Percentiles rank a stretch among this genome's conserved stretches.
phyloP scores from a whole-genome alignment of 2,329 filamentous ascomycete genomes.

The Aspergillus sp. region DNA sequence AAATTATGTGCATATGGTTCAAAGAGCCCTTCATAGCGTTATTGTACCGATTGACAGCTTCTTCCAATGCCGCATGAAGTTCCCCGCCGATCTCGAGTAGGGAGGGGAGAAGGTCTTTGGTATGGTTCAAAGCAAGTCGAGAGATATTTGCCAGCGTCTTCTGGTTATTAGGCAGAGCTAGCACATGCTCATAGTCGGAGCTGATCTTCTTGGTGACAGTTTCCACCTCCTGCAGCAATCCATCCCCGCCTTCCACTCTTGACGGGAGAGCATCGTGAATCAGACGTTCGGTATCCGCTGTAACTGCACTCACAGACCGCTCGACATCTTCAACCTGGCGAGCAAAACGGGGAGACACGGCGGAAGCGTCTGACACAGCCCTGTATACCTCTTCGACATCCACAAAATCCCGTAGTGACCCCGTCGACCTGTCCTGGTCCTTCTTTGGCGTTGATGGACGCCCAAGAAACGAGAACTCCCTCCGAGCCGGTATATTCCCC shows the following conservation, averaged over 20 bases:
- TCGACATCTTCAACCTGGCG: constrained; percentile 55
- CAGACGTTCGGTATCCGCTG: constrained; percentile 43
- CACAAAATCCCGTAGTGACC: constrained; percentile 66
- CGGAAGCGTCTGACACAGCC: constrained; percentile 58
- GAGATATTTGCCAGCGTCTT: constrained; percentile 55
- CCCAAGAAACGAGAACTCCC: constrained; percentile 36
- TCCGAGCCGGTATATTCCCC: constrained; percentile 35
- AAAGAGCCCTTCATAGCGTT: constrained; percentile 57
- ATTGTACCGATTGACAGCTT: constrained; percentile 58
- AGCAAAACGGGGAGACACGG: constrained; percentile 52
- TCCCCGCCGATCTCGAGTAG: constrained; percentile 51
- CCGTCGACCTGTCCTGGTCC: constrained; percentile 39
- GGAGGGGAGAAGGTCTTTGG: constrained; percentile 54
- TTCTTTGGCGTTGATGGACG: constrained; percentile 34
- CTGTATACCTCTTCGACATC: constrained; percentile 64
- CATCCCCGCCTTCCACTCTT: constrained; percentile 54
- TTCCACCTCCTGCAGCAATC: constrained; percentile 75
- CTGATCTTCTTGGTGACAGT: constrained; percentile 78
- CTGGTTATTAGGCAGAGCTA: constrained; percentile 59
- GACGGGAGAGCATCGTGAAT: constrained; percentile 40
- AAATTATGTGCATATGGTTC: constrained; percentile 72
- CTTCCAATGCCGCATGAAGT: constrained; percentile 41
- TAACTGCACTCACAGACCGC: constrained; percentile 51
- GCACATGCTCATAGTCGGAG: constrained; percentile 71
- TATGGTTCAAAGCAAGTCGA: constrained; percentile 57